Conservation (phyloP, 2,329 filamentous ascomycete genomes). For the Colletotrichum tanaceti region DNA sequence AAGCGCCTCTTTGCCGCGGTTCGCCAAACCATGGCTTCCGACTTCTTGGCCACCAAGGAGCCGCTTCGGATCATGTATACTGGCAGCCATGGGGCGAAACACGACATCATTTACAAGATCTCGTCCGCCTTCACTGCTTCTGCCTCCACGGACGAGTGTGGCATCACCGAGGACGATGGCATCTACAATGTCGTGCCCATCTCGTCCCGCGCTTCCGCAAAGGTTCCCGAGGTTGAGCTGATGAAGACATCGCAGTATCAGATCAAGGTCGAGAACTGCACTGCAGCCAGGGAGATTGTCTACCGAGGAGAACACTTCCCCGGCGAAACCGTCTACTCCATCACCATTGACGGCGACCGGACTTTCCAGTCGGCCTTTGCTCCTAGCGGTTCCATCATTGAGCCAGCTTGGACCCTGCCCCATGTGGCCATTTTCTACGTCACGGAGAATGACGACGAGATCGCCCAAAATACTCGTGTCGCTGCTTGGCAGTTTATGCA, state of each 20-base stretch:
- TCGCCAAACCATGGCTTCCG: constrained; percentile 61
- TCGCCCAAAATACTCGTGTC: constrained; percentile 53
- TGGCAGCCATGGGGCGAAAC: constrained; percentile 55
- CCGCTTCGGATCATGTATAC: constrained; percentile 63
- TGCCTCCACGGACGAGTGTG: constrained; percentile 41
- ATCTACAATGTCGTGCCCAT: constrained; percentile 65
- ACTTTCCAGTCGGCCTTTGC: constrained; percentile 51
- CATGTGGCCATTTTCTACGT: constrained; percentile 63
- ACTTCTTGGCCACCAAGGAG: constrained; percentile 57
- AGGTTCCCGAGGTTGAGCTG: constrained; percentile 62
- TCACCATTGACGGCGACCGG: constrained; percentile 55
- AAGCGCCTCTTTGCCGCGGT: constrained; percentile 56
- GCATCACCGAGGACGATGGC: constrained; percentile 48
- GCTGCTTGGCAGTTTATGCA: constrained; percentile 60
- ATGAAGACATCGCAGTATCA: constrained; percentile 63
- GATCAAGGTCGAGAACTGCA: constrained; percentile 63
- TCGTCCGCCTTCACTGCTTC: constrained; percentile 61
- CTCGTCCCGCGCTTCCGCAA: constrained; percentile 59
- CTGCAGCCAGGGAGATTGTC: constrained; percentile 51
- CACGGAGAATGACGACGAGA: constrained; percentile 55
- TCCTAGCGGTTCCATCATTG: constrained; percentile 53
- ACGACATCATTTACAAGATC: constrained; percentile 59
- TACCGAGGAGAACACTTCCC: constrained; percentile 44
- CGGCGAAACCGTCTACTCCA: constrained; percentile 49
- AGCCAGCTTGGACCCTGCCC: constrained; percentile 59